Evolutionary conservation across 2,329 filamentous ascomycete genomes (phyloP), one percentile per base, ranked within the genome.

Genomic region (Periconia sp.): DNA sequence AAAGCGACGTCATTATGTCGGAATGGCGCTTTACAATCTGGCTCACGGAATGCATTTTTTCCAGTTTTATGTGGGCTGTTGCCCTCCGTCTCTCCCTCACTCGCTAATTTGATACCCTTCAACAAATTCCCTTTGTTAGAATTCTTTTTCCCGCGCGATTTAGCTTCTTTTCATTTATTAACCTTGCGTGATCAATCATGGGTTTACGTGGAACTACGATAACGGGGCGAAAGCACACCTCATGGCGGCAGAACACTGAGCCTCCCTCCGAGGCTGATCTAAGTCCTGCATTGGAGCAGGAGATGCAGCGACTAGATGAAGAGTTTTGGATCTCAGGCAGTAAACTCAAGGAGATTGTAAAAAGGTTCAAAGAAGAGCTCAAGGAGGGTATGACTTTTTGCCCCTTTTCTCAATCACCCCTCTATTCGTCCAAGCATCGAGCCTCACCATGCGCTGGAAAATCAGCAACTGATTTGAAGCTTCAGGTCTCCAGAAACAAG

Each of bases 321-420:
- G 48, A 65, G 10, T 66, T 69, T 31, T 66, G 62, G 65, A 58
- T 69, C 3, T 55, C 61, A 0, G 33, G 44, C 5, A 13, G 49
- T 3, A 66, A 67, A 43, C 45, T 69, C 18, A 63, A 63, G 41
- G 41, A 63, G 6, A 66, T 69, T 23, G 62, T 66, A 10, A 20
- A 45, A 6, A 56, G 59, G 13, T 69, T 69, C 35, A 43, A 46
- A 13, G 56, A 64, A 47, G 65, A 69, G 45, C 56, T 69, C 2
- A 57, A 65, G n/a, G 61, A 66, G 49, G 65, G 65, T 31, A 44
- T 58, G 15, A 49, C 52, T 23, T 8, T 37, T 10, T 47, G n/a
- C 20, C 33, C 15, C 31, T 37, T 14, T 14, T 30, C 20, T 17
- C 20, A 10, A 3, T 27, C 13, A 41, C 20, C 9, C 20, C 3